A percentile compares a stretch with the other conserved stretches of the same genome.
Evolutionary conservation across 2,329 filamentous ascomycete species (phyloP).

Genomic region (Fusarium mundagurra): DNA sequence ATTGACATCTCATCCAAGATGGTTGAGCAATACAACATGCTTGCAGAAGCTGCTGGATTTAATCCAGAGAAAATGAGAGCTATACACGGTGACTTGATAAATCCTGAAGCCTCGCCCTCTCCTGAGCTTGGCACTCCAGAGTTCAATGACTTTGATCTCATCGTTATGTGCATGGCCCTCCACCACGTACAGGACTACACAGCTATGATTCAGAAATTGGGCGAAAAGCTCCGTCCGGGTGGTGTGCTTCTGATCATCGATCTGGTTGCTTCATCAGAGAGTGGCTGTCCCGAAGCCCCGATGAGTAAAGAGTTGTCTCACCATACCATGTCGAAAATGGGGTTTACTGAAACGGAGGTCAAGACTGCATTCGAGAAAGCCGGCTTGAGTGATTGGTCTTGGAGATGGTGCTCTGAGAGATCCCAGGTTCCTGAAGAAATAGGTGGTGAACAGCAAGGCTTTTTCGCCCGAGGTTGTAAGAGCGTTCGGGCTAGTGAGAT

Average conservation of each 20-base stretch:
- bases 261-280: not conserved
- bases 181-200: not conserved
- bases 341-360: not conserved
- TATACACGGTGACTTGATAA: not conserved
- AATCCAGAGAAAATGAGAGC: not conserved
- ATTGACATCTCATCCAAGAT: not conserved
- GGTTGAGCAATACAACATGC: not conserved
- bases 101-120: not conserved
- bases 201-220: not conserved
- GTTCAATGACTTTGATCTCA: not conserved
- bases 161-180: not conserved
- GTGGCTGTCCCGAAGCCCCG: not conserved
- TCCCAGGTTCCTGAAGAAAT: not conserved
- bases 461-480: not conserved
- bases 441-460: not conserved
- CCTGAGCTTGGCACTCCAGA: not conserved
- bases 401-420: not conserved
- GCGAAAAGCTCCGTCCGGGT: not conserved
- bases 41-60: not conserved
- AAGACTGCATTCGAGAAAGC: not conserved
- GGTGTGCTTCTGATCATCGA: not conserved
- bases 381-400: not conserved
- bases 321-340: not conserved
- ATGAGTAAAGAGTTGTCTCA: not conserved
- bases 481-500: rapidly evolving